phyloP scores from a whole-genome alignment of 2,329 filamentous ascomycete species.

The Trichoderma lentiforme region DNA sequence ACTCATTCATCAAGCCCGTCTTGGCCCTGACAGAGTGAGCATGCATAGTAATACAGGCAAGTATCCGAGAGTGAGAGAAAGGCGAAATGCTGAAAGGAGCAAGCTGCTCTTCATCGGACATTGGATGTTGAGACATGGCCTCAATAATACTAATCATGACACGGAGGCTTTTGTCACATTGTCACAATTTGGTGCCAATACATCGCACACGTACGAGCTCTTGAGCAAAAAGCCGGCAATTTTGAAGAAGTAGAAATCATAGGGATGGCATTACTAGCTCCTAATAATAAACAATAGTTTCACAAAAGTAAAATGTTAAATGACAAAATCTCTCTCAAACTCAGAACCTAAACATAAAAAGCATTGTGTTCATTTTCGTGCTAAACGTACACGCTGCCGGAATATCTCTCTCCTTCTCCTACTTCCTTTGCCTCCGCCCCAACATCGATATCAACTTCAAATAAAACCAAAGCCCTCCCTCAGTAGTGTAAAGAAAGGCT shows the following conservation, averaged over 20 bases:
- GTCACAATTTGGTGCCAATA: neutral
- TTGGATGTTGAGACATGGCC: neutral
- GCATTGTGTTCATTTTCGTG: conserved; percentile 3
- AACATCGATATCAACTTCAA: neutral
- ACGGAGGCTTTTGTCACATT: neutral
- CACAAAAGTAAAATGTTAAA: neutral
- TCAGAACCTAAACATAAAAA: neutral
- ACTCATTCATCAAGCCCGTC: neutral
- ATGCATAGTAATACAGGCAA: neutral
- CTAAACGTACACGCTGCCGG: conserved; percentile 2
- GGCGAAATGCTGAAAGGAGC: neutral
- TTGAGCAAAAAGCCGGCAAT: neutral
- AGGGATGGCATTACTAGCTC: neutral
- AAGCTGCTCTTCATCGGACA: neutral
- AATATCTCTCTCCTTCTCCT: neutral
- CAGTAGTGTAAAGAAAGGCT: neutral
- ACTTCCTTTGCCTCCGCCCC: neutral
- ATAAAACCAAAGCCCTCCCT: neutral
- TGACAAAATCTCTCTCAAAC: neutral
- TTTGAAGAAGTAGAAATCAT: neutral
- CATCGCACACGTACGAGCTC: neutral
- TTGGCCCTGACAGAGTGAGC: neutral
- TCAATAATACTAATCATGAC: neutral
- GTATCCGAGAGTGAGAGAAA: neutral
- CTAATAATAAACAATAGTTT: neutral